phyloP scores from a whole-genome alignment of 1,284 basidiomycete genomes.

The Sanghuangporus baumii region DNA sequence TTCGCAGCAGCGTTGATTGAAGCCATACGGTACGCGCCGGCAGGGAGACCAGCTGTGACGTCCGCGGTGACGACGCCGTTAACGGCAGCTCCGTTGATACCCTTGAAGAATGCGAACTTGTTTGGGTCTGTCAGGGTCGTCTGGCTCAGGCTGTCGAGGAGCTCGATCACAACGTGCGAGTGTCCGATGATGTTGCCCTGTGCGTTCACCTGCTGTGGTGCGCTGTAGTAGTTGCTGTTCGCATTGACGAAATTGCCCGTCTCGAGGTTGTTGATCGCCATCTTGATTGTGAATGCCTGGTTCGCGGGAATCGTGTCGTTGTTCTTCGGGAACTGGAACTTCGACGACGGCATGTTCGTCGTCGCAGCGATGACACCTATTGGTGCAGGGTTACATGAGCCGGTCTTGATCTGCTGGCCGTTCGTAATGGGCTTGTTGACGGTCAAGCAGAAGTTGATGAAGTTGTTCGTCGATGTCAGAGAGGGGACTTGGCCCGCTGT shows the following conservation, averaged over 20 bases:
- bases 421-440: constrained; percentile 34
- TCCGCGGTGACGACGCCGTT: constrained; percentile 46
- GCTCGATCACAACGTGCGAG: constrained; percentile 61
- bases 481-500: constrained; percentile 41
- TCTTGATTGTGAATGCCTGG: constrained; percentile 41
- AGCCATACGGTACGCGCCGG: constrained; percentile 52
- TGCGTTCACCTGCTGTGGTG: constrained; percentile 54
- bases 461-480: constrained; percentile 51
- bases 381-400: constrained; percentile 36
- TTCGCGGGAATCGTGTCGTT: constrained; percentile 37
- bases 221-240: constrained; percentile 46
- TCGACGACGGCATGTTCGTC: constrained; percentile 44
- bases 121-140: constrained; percentile 51
- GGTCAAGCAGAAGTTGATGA: constrained; percentile 41
- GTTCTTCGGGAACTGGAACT: constrained; percentile 45
- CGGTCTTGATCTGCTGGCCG: constrained; percentile 37
- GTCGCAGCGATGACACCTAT: constrained; percentile 40
- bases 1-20: constrained; percentile 50
- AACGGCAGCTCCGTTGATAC: constrained; percentile 42
- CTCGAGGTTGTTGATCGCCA: constrained; percentile 43
- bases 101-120: constrained; percentile 67
- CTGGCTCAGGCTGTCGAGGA: constrained; percentile 44
- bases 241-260: constrained; percentile 54
- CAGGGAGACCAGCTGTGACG: constrained; percentile 53
- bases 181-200: constrained; percentile 54